Base-by-base conservation (phyloP, 1,284 basidiomycete species). In the Leccinum pseudoinsigne region DNA sequence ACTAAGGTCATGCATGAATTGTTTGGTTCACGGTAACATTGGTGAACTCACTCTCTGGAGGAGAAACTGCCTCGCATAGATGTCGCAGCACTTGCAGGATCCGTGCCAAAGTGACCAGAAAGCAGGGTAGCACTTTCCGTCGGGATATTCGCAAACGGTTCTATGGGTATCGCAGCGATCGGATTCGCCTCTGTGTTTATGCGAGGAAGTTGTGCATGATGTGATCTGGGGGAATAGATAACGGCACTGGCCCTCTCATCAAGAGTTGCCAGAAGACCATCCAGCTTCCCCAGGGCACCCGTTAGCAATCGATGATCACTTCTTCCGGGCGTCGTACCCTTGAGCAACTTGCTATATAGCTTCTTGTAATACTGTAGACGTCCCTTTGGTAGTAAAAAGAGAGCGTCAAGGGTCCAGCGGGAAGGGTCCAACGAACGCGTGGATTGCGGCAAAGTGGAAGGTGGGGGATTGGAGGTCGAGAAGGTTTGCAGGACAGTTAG, bases 331-430 rank as follows among this genome's bases (percentile, higher is more conserved):
- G 88, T 86, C 1, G 95, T 97, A 72, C 89, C 94, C 78, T 93
- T 95, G 62, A 98, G 79, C 40, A 99, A 79, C 53, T 92, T 87
- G 55, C 86, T 83, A 72, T 99, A 99, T 1, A 99, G 83, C 75
- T 93, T 96, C 74, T 89, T 91, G 82, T 98, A 99, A 77, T 98
- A 98, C 69, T 89, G 89, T 62, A 99, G 79, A 31, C 97, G 87
- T 14, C 82, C 81, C 71, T 90, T 91, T 0, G 97, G 97, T 5
- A 98, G 83, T 6, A 92, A 79, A 79, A 98, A 98, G 23, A 98
- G 82, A 11, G 85, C 80, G 71, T 98, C 95, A 7, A 98, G 80
- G 0, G 94, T 92, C 95, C 96, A 98, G 9, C 80, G 66, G 1
- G 81, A 78, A 9, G 80, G 75, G 55, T 79, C 76, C 2, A 76